A percentile compares a stretch with the other conserved stretches of the same genome.
phyloP scores from a whole-genome alignment of 169 alveolate species.

The Besnoitia besnoiti region DNA sequence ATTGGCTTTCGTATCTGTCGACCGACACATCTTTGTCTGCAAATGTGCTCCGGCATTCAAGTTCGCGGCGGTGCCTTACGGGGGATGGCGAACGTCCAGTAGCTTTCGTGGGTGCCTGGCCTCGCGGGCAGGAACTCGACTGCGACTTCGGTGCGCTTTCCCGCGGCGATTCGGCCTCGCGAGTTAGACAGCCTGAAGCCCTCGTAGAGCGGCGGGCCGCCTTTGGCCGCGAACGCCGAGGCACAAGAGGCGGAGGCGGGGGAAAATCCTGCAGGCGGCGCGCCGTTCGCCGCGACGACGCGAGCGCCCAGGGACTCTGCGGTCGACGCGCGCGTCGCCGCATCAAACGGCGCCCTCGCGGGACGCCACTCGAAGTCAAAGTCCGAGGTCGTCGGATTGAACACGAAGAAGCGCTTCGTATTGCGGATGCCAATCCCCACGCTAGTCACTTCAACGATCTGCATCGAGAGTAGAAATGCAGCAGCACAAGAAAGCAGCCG shows the following conservation, averaged over 20 bases:
- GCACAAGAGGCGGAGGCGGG: background rate
- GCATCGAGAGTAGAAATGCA: background rate
- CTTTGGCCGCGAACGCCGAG: background rate
- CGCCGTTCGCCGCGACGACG: conserved; percentile 74
- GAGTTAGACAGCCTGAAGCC: conserved; percentile 88
- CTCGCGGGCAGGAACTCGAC: conserved; percentile 91
- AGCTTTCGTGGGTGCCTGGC: conserved; percentile 89
- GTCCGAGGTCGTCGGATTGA: conserved; percentile 92
- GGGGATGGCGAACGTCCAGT: conserved; percentile 90
- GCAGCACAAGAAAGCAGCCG: background rate
- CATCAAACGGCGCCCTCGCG: conserved; percentile 34
- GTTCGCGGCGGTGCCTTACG: conserved; percentile 21
- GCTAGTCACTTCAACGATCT: conserved; percentile 89
- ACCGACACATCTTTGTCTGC: background rate
- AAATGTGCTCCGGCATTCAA: background rate
- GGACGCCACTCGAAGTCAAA: conserved; percentile 92
- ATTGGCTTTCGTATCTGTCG: no score
- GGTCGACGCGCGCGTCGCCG: background rate
- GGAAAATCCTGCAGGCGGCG: conserved; percentile 12
- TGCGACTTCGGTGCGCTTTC: conserved; percentile 91
- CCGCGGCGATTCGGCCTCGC: conserved; percentile 89
- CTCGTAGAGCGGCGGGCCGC: conserved; percentile 24
- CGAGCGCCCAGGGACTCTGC: background rate
- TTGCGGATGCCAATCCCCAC: conserved; percentile 91
- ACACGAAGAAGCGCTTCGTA: conserved; percentile 90